Conservation (phyloP, 306 rosid species). For the Casuarina cunninghamiana region DNA sequence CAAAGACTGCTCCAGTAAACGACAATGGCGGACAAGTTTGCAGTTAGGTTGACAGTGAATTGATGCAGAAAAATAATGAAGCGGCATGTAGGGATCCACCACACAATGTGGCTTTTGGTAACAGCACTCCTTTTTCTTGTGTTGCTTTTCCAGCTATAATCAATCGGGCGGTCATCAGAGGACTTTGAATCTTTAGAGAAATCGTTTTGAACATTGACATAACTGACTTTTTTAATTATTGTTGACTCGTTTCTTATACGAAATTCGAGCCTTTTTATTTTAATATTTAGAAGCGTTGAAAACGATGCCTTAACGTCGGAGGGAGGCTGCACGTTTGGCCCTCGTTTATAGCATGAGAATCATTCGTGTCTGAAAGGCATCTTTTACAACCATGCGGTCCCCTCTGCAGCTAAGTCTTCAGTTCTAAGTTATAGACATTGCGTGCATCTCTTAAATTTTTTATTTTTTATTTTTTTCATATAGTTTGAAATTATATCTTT, state of each 20-base stretch:
- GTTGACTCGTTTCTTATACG: slow-evolving; percentile 18
- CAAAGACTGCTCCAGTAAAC: neutral
- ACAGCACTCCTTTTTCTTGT: neutral
- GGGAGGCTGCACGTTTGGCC: slow-evolving; percentile 14
- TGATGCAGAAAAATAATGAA: neutral
- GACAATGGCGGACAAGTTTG: slow-evolving; percentile 10
- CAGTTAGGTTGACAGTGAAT: slow-evolving; percentile 9
- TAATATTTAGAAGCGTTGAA: slow-evolving; percentile 5
- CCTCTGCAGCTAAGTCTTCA: neutral
- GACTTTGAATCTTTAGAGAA: slow-evolving; percentile 28
- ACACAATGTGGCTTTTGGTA: neutral
- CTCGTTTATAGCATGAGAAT: slow-evolving; percentile 9
- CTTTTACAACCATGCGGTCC: neutral
- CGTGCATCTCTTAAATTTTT: neutral
- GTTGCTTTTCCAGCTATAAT: neutral
- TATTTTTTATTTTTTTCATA: neutral
- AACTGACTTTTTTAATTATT: slow-evolving; percentile 12
- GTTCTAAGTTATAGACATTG: too few species aligned
- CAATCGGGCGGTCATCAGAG: slow-evolving; percentile 11
- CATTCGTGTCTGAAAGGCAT: slow-evolving; percentile 6
- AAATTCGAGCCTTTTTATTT: neutral
- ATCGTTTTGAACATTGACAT: slow-evolving; percentile 11
- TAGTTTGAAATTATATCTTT: neutral
- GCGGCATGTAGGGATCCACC: neutral
- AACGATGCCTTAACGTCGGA: slow-evolving; percentile 13